A percentile compares a stretch with the other conserved stretches of the same genome.
Conservation (phyloP, 2,329 filamentous ascomycete genomes). For the Venturia aucupariae region DNA sequence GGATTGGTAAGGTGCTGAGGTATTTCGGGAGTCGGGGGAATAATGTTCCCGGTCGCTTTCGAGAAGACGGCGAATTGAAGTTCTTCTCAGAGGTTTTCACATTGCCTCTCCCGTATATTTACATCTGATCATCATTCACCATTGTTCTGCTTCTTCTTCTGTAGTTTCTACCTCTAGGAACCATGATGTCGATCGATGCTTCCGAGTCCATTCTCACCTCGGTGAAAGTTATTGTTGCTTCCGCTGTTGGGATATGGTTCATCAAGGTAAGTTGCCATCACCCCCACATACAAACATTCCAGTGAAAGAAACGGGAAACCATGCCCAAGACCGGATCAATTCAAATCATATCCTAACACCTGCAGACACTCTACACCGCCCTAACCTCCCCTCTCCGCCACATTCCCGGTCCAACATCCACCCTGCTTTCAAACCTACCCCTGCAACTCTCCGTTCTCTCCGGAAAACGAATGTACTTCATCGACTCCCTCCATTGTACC, state of each 20-base stretch:
- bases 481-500: slow-evolving; percentile 28
- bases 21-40: too few species aligned
- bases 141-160: neutral
- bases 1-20: too few species aligned
- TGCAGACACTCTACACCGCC: slow-evolving; percentile 17
- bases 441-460: slow-evolving; percentile 30
- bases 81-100: too few species aligned
- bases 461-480: slow-evolving; percentile 31
- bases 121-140: too few species aligned
- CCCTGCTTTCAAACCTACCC: slow-evolving; percentile 24
- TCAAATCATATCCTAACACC: neutral
- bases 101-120: too few species aligned
- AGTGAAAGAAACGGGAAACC: too few species aligned
- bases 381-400: slow-evolving; percentile 24
- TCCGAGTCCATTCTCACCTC: neutral
- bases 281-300: too few species aligned
- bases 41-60: too few species aligned
- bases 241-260: neutral
- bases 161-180: neutral
- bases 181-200: neutral
- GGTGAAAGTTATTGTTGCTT: neutral
- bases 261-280: neutral
- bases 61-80: too few species aligned
- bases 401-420: slow-evolving; percentile 25
- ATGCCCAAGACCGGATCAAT: too few species aligned